These are phyloP conservation scores for Chrysosporium queenslandicum DNA, from an alignment of 2,329 filamentous ascomycete genomes.

Conservation along the genomic window DNA sequence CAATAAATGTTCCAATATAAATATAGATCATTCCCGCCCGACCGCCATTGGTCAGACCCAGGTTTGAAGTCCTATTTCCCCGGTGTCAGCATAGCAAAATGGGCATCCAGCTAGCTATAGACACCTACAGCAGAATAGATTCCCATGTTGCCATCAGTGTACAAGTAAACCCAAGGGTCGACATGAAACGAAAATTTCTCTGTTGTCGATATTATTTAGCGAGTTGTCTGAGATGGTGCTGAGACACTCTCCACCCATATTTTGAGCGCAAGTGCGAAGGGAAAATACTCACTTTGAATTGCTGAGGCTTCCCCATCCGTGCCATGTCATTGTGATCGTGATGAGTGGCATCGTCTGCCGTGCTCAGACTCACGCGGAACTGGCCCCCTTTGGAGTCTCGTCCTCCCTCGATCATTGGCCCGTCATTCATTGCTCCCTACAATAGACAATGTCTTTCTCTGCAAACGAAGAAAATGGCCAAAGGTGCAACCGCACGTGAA, in stretches of 20 bases:
- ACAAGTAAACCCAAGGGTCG: slow-evolving; percentile 34
- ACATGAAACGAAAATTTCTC: slow-evolving; percentile 35
- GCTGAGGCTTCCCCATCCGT: slow-evolving; percentile 43
- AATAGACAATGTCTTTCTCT: background rate
- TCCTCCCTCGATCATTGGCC: slow-evolving; percentile 6
- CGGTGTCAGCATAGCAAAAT: background rate
- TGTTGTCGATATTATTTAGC: slow-evolving; percentile 18
- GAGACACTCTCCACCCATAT: background rate
- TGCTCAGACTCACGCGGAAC: slow-evolving; percentile 12
- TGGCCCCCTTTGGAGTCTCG: background rate
- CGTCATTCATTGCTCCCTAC: background rate
- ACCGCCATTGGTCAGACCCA: slow-evolving; percentile 27
- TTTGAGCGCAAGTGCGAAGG: background rate
- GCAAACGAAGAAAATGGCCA: too few relatives aligned
- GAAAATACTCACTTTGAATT: slow-evolving; percentile 32
- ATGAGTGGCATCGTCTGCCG: slow-evolving; percentile 14
- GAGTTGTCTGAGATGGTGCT: background rate
- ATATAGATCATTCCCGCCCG: slow-evolving; percentile 26
- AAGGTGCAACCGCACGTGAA: too few relatives aligned
- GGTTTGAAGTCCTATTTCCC: slow-evolving; percentile 14
- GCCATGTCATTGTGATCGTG: slow-evolving; percentile 33
- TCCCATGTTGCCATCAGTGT: slow-evolving; percentile 36
- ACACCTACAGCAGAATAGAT: slow-evolving; percentile 28
- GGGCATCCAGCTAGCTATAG: background rate
- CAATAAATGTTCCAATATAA: slow-evolving; percentile 24